Evolutionary conservation across 1,139 yeast genomes (phyloP).

Genomic region (Arxiozyma bovina): DNA sequence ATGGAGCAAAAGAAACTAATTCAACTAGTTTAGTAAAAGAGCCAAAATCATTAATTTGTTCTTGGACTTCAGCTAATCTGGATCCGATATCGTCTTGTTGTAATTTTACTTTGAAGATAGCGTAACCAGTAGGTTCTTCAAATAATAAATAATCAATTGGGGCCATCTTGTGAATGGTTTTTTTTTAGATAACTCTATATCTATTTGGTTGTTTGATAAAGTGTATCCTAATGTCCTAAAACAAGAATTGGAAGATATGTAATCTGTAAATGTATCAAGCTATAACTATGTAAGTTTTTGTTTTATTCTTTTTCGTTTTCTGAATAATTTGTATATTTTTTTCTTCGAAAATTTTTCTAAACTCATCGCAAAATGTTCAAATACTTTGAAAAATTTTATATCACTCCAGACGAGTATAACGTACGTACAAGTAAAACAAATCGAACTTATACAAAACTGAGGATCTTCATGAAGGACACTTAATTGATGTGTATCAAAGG

Average conservation of each 20-base stretch:
- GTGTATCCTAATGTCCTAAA: neutral
- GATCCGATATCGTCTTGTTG: conserved; percentile 94
- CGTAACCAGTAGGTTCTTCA: conserved; percentile 99
- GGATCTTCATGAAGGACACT: neutral
- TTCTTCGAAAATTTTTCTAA: conserved; percentile 1
- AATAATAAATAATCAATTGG: conserved; percentile 86
- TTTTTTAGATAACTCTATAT: neutral
- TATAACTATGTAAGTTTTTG: neutral
- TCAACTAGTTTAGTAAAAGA: conserved; percentile 89
- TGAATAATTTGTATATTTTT: neutral
- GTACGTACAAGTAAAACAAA: neutral
- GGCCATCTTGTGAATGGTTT: conserved; percentile 30
- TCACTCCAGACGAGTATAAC: neutral
- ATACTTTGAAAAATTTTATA: conserved; percentile 1
- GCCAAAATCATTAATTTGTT: conserved; percentile 77
- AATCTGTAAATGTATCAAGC: neutral
- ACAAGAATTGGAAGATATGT: neutral
- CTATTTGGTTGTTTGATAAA: no score
- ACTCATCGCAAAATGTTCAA: conserved; percentile 5
- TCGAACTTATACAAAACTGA: neutral
- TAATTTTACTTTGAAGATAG: conserved; percentile 84
- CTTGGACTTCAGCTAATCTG: conserved; percentile 88
- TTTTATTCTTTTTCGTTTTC: no score
- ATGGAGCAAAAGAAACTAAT: conserved; percentile 92
- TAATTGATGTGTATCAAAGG: no score